These are phyloP conservation scores for Rhazya stricta DNA, from an alignment of 257 asterid species.

Conservation along the genomic window DNA sequence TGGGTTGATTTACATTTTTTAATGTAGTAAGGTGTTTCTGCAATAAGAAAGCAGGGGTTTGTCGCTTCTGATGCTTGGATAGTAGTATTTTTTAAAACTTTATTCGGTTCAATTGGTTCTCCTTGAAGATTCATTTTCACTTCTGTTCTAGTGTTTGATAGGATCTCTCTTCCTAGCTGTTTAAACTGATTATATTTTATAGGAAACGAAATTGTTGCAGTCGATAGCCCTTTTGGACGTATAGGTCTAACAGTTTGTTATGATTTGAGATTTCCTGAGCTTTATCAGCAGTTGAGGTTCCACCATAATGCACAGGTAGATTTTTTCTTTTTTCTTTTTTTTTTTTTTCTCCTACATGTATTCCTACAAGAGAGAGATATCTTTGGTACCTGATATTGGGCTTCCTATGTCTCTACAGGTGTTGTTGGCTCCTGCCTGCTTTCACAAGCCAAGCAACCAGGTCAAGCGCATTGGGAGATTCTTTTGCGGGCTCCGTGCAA, in stretches of 20 bases:
- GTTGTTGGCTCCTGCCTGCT: constrained; percentile 86
- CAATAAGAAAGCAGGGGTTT: not conserved
- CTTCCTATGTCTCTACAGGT: constrained; percentile 34
- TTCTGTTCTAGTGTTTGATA: not conserved
- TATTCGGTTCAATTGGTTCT: not conserved
- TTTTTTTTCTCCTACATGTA: not conserved
- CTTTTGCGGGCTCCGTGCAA: constrained; percentile 95
- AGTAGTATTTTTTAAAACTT: not conserved
- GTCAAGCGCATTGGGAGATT: constrained; percentile 92
- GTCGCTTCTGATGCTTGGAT: not conserved
- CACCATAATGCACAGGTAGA: constrained; percentile 59
- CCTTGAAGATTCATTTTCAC: not conserved
- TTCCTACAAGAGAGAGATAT: constrained; percentile 1
- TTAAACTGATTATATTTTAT: constrained; percentile 4
- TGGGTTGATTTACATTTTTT: not conserved
- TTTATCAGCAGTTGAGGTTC: constrained; percentile 88
- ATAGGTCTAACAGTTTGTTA: constrained; percentile 88
- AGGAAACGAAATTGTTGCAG: constrained; percentile 66
- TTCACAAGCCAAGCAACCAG: constrained; percentile 80
- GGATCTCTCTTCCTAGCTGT: not conserved
- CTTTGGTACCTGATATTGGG: constrained; percentile 2
- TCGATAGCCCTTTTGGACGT: constrained; percentile 77
- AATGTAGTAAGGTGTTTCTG: not conserved
- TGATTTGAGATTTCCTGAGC: constrained; percentile 88
- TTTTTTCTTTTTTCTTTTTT: not conserved